Evolutionary conservation across 1,139 yeast genomes (phyloP), one percentile per base, ranked within the genome.

Genomic region (Nakaseomyces uthaithaninus): DNA sequence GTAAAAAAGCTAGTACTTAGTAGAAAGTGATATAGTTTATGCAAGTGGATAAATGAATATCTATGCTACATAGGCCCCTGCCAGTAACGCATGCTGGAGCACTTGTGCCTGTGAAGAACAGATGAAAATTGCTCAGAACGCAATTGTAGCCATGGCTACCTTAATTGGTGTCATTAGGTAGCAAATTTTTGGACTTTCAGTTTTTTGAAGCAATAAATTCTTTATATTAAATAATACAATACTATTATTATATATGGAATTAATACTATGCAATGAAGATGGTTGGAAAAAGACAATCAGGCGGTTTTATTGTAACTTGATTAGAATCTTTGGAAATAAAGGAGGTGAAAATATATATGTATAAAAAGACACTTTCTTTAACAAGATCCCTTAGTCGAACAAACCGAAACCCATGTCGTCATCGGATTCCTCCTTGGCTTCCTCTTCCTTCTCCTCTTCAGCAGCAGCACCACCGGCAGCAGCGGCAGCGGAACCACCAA

Each of bases 351-450:
- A 14, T 27, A 14, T 27, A 15, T n/a, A 33, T 17, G 22, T 10
- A 20, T 19, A 16, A 19, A 39, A 19, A 24, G 25, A 15, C 23
- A 22, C 18, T 18, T 27, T 17, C 18, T 30, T 38, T 36, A 33
- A 25, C 34, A 42, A 39, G n/a, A 17, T 46, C 40, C 40, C 58
- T 68, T 80, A 80, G 72, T 80, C 87, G 74, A 80, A 80, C 69
- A 80, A 76, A 72, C 87, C 87, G 80, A 80, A 77, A 59, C 86
- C 87, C 87, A 80, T 79, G 70, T 78, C 86, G 64, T 73, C 79
- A 66, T 74, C 77, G 57, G 71, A 72, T 59, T 70, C 77, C 58
- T 71, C 80, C 63, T 73, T 74, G 54, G 68, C 77, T 59, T 69
- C 74, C 54, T 66, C 68, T 55, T 64, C 75, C 55, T 68, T 81